These are phyloP conservation scores for Mycena galericulata DNA, from an alignment of 768 basidiomycete genomes.

Conservation along the genomic window DNA sequence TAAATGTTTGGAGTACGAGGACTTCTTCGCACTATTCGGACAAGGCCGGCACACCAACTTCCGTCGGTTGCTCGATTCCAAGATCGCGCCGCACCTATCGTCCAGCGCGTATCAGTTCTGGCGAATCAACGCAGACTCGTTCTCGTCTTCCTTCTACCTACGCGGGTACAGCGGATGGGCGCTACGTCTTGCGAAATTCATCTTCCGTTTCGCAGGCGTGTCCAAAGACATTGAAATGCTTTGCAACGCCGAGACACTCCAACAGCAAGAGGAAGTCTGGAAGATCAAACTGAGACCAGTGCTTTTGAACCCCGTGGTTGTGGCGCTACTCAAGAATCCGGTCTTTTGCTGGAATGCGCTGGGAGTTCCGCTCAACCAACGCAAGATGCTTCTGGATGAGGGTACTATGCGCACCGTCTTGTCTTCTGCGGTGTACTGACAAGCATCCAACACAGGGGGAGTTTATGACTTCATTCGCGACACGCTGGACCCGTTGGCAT, in stretches of 20 bases:
- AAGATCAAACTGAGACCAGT: slow-evolving; percentile 68
- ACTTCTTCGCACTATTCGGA: slow-evolving; percentile 78
- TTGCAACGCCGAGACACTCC: slow-evolving; percentile 64
- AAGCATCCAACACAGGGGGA: slow-evolving; percentile 28
- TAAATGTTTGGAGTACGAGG: slow-evolving; percentile 64
- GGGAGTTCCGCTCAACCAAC: slow-evolving; percentile 80
- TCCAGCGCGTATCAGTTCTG: slow-evolving; percentile 84
- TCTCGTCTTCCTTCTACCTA: slow-evolving; percentile 72
- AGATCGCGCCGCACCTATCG: slow-evolving; percentile 75
- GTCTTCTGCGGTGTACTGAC: background rate
- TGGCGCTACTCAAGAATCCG: slow-evolving; percentile 64
- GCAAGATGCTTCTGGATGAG: slow-evolving; percentile 68
- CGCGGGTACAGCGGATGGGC: slow-evolving; percentile 78
- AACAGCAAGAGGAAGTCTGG: slow-evolving; percentile 76
- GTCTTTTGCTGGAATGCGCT: slow-evolving; percentile 83
- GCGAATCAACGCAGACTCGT: slow-evolving; percentile 67
- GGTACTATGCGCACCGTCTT: slow-evolving; percentile 42
- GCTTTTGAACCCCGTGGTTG: slow-evolving; percentile 68
- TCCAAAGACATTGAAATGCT: slow-evolving; percentile 64
- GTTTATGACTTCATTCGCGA: slow-evolving; percentile 64
- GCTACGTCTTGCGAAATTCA: slow-evolving; percentile 67
- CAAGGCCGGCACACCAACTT: slow-evolving; percentile 71
- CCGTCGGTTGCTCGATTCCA: slow-evolving; percentile 67
- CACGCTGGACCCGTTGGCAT: slow-evolving; percentile 62
- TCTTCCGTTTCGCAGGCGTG: slow-evolving; percentile 74